Conservation (phyloP, 371 early-diverging fungal genomes). For the Lichtheimia hyalospora region DNA sequence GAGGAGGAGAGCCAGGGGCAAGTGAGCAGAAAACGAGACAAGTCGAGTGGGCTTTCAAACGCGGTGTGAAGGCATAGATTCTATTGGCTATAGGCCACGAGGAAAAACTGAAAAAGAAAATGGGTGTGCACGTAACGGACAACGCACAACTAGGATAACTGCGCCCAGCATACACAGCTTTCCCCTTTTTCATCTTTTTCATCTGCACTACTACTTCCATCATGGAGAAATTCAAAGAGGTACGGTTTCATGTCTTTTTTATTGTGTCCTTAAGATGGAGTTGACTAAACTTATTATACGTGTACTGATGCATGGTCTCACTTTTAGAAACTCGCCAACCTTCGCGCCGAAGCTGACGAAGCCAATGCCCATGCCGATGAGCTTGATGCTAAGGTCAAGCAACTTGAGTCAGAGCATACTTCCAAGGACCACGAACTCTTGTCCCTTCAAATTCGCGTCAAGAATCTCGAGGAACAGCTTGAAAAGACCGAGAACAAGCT, state of each 20-base stretch:
- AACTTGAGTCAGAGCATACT: constrained; percentile 59
- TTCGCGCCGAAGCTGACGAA: constrained; percentile 74
- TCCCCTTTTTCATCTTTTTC: constrained; percentile 4
- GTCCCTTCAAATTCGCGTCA: constrained; percentile 69
- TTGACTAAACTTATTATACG: not conserved
- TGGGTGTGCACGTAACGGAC: too few species aligned
- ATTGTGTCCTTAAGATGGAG: not conserved
- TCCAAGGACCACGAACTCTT: constrained; percentile 77
- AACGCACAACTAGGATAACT: not conserved
- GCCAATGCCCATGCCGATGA: constrained; percentile 68
- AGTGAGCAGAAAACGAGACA: too few species aligned
- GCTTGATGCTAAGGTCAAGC: constrained; percentile 67
- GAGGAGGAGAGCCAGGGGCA: too few species aligned
- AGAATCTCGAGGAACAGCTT: constrained; percentile 64
- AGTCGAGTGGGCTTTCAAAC: too few species aligned
- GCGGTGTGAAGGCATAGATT: too few species aligned
- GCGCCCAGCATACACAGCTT: not conserved
- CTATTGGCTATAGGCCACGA: too few species aligned
- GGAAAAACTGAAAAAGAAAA: too few species aligned
- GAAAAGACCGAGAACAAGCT: constrained; percentile 65
- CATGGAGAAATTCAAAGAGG: constrained; percentile 60
- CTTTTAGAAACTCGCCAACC: constrained; percentile 65
- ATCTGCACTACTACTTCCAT: not conserved
- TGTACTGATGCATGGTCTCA: not conserved
- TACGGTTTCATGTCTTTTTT: constrained; percentile 21